Base-by-base conservation (phyloP, 2,329 filamentous ascomycete genomes). In the Stemphylium lycopersici region DNA sequence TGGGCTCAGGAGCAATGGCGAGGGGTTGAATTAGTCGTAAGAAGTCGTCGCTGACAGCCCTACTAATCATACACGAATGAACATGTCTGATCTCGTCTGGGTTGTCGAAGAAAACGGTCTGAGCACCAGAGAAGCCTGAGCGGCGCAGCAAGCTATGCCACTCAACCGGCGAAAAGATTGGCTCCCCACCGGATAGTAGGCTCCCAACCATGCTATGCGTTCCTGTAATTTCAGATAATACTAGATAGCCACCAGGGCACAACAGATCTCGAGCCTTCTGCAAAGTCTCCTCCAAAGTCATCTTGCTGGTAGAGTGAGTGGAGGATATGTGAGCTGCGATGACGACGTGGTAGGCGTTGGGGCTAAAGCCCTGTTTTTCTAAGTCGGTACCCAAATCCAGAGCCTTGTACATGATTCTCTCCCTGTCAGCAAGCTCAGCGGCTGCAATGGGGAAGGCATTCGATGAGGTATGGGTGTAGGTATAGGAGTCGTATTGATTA, bases 211-310 rank as follows among this genome's bases (percentile, higher is more conserved):
- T 20, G 20, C 20, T 20, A 20, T 20, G 20, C 20, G 20, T 20
- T 4, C 20, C 20, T 12, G 26, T 33, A 15, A 36, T 56, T 11
- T 66, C 56, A 4, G 68, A 70, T 60, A 46, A 70, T 60, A 82
- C 24, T 0, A 83, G 62, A 24, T 78, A 75, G 0, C 81, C 81
- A 2, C 76, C 78, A 0, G 80, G 78, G 15, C 49, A 58, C 3
- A 70, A 55, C 3, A 71, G 41, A 4, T 33, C 39, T 3, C 62
- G 54, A 1, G 52, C 40, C 16, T 65, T 58, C 4, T n/a, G 8
- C 22, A 66, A 13, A 1, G 59, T 59, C 12, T 52, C 16, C 6
- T 51, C 42, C 2, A 68, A 31, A 11, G 20, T 20, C 20, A 20
- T 20, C 20, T 44, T 16, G 7, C 29, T 20, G 1, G 59, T 63